Conservation (phyloP, 768 basidiomycete species). For the Cystofilobasidium capitatum region DNA sequence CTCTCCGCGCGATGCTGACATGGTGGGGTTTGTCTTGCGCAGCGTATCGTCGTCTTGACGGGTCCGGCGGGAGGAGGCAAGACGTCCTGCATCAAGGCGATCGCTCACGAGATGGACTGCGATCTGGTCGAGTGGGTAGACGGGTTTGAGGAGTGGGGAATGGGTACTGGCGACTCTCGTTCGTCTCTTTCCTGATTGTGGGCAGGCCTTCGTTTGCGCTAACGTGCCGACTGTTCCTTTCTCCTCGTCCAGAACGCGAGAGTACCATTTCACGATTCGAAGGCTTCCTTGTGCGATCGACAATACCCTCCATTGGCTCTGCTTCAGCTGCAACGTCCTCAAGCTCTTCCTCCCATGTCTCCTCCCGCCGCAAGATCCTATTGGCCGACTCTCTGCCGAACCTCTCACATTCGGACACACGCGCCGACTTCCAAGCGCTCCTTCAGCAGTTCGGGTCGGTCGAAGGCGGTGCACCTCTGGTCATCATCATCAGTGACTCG, state of each 20-base stretch:
- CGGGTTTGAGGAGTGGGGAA: constrained; percentile 48
- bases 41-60: constrained; percentile 76
- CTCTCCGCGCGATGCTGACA: background rate
- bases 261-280: constrained; percentile 54
- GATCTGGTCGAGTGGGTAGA: constrained; percentile 83
- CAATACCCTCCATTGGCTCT: constrained; percentile 29
- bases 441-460: constrained; percentile 51
- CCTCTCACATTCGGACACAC: constrained; percentile 62
- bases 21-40: background rate
- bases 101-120: constrained; percentile 63
- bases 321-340: constrained; percentile 53
- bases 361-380: constrained; percentile 44
- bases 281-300: constrained; percentile 55
- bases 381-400: constrained; percentile 88
- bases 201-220: background rate
- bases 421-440: constrained; percentile 60
- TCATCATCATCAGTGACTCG: constrained; percentile 73
- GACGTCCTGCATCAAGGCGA: constrained; percentile 68
- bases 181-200: constrained; percentile 11
- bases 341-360: constrained; percentile 33
- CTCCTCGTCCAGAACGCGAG: constrained; percentile 40
- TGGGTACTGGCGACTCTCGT: constrained; percentile 37
- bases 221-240: background rate
- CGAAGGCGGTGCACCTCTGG: constrained; percentile 50
- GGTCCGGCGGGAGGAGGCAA: constrained; percentile 87